These are phyloP conservation scores for Asterochloris sp. DNA, from an alignment of 139 green algal species.

Conservation along the genomic window DNA sequence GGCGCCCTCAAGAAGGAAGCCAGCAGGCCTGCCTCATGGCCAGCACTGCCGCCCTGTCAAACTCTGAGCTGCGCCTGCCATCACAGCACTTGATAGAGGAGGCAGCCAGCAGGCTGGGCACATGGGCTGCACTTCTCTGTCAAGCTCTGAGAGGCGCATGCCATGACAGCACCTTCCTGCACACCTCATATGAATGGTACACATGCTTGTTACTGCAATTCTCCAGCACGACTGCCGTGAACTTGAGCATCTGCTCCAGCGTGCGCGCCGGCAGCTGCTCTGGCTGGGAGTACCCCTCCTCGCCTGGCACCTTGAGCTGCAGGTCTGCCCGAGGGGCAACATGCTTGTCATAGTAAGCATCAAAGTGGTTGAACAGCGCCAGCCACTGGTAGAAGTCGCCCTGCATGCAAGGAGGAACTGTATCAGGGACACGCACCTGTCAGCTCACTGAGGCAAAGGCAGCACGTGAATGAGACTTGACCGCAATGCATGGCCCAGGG, in stretches of 20 bases:
- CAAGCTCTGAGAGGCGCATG: background rate
- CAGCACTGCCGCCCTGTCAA: too few relatives aligned
- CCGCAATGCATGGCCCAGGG: background rate
- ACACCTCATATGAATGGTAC: slow-evolving; percentile 87
- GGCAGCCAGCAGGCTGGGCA: too few relatives aligned
- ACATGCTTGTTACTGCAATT: slow-evolving; percentile 90
- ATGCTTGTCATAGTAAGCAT: slow-evolving; percentile 71
- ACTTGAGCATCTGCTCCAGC: slow-evolving; percentile 64
- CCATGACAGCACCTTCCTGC: background rate
- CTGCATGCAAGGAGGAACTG: slow-evolving; percentile 35
- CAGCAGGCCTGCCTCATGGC: too few relatives aligned
- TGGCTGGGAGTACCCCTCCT: background rate
- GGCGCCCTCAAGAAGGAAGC: too few relatives aligned
- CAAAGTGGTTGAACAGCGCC: slow-evolving; percentile 81
- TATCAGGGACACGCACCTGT: background rate
- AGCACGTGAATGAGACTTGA: background rate
- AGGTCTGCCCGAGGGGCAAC: slow-evolving; percentile 60
- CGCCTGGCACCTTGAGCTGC: slow-evolving; percentile 35
- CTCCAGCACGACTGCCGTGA: slow-evolving; percentile 76
- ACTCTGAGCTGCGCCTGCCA: too few relatives aligned
- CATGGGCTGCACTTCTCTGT: too few relatives aligned
- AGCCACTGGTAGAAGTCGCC: slow-evolving; percentile 91
- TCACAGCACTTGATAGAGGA: too few relatives aligned
- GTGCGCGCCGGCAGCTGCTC: slow-evolving; percentile 54
- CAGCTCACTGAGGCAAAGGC: background rate